Evolutionary conservation across 805 yeast genomes (phyloP), one percentile per base, ranked within the genome.

Genomic region (Candida nitratophila): DNA sequence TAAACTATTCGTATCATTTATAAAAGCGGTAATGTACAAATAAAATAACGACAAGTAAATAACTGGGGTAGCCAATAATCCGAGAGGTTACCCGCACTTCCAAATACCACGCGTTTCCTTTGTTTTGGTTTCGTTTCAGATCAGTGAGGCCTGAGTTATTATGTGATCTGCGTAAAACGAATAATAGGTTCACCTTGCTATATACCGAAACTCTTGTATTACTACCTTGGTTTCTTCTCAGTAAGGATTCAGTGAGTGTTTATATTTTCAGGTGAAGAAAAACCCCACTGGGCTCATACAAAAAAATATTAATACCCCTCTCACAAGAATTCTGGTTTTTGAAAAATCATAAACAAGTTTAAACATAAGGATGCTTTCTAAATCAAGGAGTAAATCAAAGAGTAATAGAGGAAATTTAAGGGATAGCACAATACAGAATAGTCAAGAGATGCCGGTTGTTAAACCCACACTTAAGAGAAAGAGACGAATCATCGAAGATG

Each of bases 91-190:
- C 36, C 36, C 36, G 36, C 19, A 10, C 36, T 15, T n/a, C 36
- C 21, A n/a, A n/a, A 17, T 33, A n/a, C n/a, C 36, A 17, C 33
- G 33, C 33, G 33, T 31, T n/a, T 33, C 12, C 17, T 33, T 33
- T 33, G 36, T 33, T 33, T 33, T 33, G 36, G 36, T 33, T 33
- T 33, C 36, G 36, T 33, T 33, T 33, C 36, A 30, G 33, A 8
- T n/a, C 33, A 24, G 10, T 24, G 27, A 7, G 10, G 27, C 27
- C 10, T 10, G 10, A 10, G 10, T 24, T 24, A 7, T 7, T 24
- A 24, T 24, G 10, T 24, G 27, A 24, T 24, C 27, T 24, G 27
- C n/a, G n/a, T n/a, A n/a, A n/a, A n/a, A n/a, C n/a, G n/a, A n/a
- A n/a, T n/a, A n/a, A n/a, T n/a, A n/a, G n/a, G n/a, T n/a, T n/a